A percentile compares a stretch with the other conserved stretches of the same genome.
These are phyloP conservation scores for Aspergillus phoenicis DNA, from an alignment of 2,329 filamentous ascomycete species.

Conservation along the genomic window DNA sequence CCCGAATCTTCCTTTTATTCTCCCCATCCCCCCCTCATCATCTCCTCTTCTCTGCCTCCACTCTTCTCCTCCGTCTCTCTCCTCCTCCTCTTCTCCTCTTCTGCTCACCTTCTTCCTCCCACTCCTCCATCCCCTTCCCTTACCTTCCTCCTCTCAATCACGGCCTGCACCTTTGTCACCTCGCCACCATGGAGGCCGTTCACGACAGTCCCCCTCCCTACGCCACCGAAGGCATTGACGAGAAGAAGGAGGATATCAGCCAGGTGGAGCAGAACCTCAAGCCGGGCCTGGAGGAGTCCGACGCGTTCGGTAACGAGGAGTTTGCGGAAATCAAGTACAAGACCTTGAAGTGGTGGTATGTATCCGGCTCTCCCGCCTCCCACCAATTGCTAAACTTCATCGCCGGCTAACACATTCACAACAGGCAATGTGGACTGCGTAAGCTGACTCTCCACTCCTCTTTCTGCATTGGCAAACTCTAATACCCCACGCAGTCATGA, in stretches of 20 bases:
- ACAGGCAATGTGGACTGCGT: slow-evolving; percentile 43
- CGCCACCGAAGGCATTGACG: slow-evolving; percentile 7
- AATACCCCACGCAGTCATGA: slow-evolving; percentile 47
- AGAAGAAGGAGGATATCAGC: slow-evolving; percentile 10
- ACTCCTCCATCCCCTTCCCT: background rate
- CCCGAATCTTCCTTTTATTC: background rate
- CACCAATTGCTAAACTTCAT: slow-evolving; percentile 7
- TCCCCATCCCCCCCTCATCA: background rate
- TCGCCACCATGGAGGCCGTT: slow-evolving; percentile 1
- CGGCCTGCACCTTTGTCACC: background rate
- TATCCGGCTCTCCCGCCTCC: background rate
- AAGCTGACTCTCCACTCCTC: background rate
- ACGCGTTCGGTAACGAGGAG: slow-evolving; percentile 38
- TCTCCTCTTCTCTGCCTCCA: background rate
- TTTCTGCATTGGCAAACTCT: background rate
- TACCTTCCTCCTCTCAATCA: background rate
- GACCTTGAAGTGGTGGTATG: slow-evolving; percentile 47
- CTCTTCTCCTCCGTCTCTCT: background rate
- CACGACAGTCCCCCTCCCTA: slow-evolving; percentile 5
- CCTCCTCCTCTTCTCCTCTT: background rate
- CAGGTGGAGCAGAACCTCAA: slow-evolving; percentile 15
- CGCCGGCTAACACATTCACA: slow-evolving; percentile 38
- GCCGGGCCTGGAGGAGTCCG: slow-evolving; percentile 16
- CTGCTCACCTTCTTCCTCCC: too few relatives aligned
- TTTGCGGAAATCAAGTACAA: slow-evolving; percentile 49